phyloP scores from a whole-genome alignment of 202 grass and related monocot species.

The Brachypodium distachyon region DNA sequence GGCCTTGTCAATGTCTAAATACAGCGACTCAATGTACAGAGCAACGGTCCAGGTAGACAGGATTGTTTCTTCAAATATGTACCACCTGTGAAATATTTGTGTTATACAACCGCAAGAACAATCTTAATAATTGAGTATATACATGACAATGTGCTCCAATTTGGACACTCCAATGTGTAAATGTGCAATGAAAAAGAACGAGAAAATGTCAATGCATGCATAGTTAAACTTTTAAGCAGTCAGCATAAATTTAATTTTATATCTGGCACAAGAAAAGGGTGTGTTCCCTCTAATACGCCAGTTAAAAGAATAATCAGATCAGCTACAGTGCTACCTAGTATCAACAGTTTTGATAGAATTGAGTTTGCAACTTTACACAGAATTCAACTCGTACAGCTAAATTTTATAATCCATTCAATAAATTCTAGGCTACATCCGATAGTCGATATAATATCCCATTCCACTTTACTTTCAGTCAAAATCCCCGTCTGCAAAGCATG shows the following conservation, averaged over 20 bases:
- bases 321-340: neutral
- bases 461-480: constrained; percentile 16
- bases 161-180: neutral
- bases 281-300: neutral
- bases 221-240: neutral
- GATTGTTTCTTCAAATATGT: constrained; percentile 84
- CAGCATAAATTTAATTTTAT: neutral
- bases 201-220: neutral
- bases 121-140: neutral
- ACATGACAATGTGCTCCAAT: neutral
- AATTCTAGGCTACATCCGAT: constrained; percentile 6
- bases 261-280: neutral
- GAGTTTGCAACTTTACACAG: neutral
- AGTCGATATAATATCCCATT: too few relatives aligned
- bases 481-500: neutral
- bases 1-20: constrained; percentile 40
- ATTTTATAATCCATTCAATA: neutral
- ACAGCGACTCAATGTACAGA: constrained; percentile 66
- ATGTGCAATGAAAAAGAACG: neutral
- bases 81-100: constrained; percentile 68
- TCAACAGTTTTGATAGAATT: neutral
- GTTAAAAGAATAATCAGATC: neutral
- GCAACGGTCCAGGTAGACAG: constrained; percentile 71
- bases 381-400: neutral
- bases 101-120: neutral